These are phyloP conservation scores for Dioszegia hungarica DNA, from an alignment of 768 basidiomycete genomes.

Conservation along the genomic window DNA sequence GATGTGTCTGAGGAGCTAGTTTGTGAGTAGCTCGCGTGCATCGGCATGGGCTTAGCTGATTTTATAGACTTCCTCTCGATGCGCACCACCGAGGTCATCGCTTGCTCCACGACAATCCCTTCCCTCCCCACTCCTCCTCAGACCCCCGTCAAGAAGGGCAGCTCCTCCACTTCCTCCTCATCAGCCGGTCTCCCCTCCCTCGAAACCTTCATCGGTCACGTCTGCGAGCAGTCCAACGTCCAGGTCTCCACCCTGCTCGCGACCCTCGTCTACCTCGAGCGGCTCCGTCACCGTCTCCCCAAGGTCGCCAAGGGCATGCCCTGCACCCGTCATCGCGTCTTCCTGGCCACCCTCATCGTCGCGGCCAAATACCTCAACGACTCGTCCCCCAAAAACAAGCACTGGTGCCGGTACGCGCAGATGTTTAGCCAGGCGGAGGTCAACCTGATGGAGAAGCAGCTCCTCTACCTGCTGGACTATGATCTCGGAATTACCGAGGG, in stretches of 20 bases:
- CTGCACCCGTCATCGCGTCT: conserved; percentile 75
- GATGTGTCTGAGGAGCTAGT: conserved; percentile 82
- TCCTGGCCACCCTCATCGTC: conserved; percentile 80
- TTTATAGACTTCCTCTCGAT: conserved; percentile 63
- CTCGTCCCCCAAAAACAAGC: conserved; percentile 81
- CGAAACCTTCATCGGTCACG: conserved; percentile 76
- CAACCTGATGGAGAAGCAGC: conserved; percentile 95
- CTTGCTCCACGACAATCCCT: conserved; percentile 48
- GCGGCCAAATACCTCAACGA: conserved; percentile 90
- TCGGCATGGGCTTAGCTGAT: not conserved
- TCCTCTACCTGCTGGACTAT: conserved; percentile 77
- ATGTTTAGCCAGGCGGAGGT: conserved; percentile 63
- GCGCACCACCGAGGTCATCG: conserved; percentile 70
- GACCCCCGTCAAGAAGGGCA: conserved; percentile 55
- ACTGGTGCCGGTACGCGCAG: conserved; percentile 68
- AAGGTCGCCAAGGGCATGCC: conserved; percentile 70
- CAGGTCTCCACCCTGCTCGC: conserved; percentile 85
- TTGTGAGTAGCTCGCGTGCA: conserved; percentile 46
- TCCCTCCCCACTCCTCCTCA: conserved; percentile 64
- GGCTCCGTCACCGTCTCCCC: conserved; percentile 73
- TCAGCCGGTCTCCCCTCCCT: conserved; percentile 54
- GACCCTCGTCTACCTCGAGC: conserved; percentile 86
- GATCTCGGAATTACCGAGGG: conserved; percentile 43
- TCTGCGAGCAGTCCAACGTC: conserved; percentile 78
- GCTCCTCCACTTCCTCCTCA: no score